Evolutionary conservation across 345 rosid genomes (phyloP).

Genomic region (Jatropha curcas): DNA sequence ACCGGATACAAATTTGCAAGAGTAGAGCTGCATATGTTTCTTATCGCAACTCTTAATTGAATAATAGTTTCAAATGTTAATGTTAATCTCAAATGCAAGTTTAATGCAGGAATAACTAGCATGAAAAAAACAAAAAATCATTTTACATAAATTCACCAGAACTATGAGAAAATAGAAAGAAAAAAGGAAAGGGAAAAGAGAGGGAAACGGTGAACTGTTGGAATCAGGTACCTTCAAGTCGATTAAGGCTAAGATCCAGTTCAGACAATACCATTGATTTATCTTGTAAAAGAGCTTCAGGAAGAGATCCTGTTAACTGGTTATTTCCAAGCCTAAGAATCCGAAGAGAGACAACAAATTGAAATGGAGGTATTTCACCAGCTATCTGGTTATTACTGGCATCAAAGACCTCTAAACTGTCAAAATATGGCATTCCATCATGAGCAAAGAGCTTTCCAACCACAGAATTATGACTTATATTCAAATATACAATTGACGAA

Average conservation of each 20-base stretch:
- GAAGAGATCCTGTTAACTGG: slow-evolving; percentile 62
- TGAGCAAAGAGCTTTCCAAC: slow-evolving; percentile 69
- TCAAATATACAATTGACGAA: slow-evolving; percentile 60
- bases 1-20: not conserved
- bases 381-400: slow-evolving; percentile 68
- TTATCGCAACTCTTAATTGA: not conserved
- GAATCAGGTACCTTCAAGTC: slow-evolving; percentile 61
- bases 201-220: not conserved
- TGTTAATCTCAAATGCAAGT: not conserved
- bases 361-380: slow-evolving; percentile 71
- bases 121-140: no score
- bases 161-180: not conserved
- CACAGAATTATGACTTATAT: slow-evolving; percentile 61
- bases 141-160: not conserved
- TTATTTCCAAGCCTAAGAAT: slow-evolving; percentile 71
- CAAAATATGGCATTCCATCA: slow-evolving; percentile 80
- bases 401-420: slow-evolving; percentile 86
- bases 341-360: slow-evolving; percentile 71
- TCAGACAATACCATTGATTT: slow-evolving; percentile 77
- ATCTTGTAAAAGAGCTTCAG: slow-evolving; percentile 66
- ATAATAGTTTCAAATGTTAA: not conserved
- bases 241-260: slow-evolving; percentile 81
- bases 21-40: not conserved
- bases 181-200: not conserved
- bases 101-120: slow-evolving; percentile 5